Evolutionary conservation across 192 early-diverging fungal species (phyloP).

Genomic region (Podila epicladia): DNA sequence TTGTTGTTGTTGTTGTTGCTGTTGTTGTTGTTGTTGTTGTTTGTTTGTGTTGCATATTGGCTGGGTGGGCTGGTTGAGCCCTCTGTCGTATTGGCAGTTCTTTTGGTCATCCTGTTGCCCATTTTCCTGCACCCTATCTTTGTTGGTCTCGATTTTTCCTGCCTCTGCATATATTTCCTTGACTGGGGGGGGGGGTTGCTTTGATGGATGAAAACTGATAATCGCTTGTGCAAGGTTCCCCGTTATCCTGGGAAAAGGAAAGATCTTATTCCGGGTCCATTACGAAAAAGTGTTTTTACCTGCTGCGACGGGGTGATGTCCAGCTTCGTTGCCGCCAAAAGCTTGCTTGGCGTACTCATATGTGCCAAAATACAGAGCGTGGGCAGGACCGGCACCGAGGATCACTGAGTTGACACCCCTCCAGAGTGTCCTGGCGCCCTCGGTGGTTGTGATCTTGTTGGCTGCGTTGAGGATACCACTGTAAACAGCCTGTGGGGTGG

Average conservation of each 20-base stretch:
- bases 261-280: not conserved
- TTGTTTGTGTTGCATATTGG: too few relatives aligned
- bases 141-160: not conserved
- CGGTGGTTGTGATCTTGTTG: constrained; percentile 74
- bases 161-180: not conserved
- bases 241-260: too few relatives aligned
- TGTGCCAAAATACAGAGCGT: constrained; percentile 94
- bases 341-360: constrained; percentile 92
- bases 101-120: too few relatives aligned
- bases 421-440: constrained; percentile 87
- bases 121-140: too few relatives aligned
- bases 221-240: too few relatives aligned
- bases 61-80: too few relatives aligned
- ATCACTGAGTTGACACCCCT: constrained; percentile 93
- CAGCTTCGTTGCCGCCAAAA: constrained; percentile 66
- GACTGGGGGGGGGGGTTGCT: too few relatives aligned
- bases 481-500: constrained; percentile 75
- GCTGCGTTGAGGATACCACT: constrained; percentile 76
- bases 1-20: too few relatives aligned
- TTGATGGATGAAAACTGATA: too few relatives aligned
- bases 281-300: constrained; percentile 44
- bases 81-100: too few relatives aligned
- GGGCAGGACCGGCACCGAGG: constrained; percentile 93
- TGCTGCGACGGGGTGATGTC: constrained; percentile 69
- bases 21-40: too few relatives aligned